Evolutionary conservation across 257 asterid species (phyloP).

Genomic region (Solanum paucissectum): DNA sequence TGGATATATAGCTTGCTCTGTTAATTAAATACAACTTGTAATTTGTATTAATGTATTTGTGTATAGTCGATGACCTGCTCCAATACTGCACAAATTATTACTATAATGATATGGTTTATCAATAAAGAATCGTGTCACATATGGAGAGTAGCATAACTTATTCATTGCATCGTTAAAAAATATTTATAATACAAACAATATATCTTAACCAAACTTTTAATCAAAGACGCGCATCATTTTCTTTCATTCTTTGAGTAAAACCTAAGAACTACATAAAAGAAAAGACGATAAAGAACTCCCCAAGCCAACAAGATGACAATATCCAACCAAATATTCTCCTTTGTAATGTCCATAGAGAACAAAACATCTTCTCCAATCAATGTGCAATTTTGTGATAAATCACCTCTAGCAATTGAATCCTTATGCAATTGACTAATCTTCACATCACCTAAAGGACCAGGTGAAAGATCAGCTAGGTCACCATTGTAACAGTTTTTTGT

Average conservation of each 20-base stretch:
- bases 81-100: background rate
- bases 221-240: constrained; percentile 16
- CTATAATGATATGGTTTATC: background rate
- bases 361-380: constrained; percentile 70
- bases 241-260: constrained; percentile 55
- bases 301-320: constrained; percentile 51
- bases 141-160: background rate
- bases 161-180: background rate
- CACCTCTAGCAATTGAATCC: constrained; percentile 9
- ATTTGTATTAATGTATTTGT: background rate
- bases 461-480: constrained; percentile 37
- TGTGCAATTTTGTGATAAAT: constrained; percentile 20
- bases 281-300: constrained; percentile 55
- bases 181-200: background rate
- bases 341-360: constrained; percentile 46
- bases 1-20: background rate
- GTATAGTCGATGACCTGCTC: background rate
- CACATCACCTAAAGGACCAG: constrained; percentile 72
- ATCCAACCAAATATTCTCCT: constrained; percentile 38
- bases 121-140: background rate
- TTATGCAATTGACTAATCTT: constrained; percentile 52
- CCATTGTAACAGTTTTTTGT: constrained; percentile 42
- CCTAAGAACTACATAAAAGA: constrained; percentile 49
- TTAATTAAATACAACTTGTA: no score
- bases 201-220: background rate